Evolutionary conservation across 1,284 basidiomycete genomes (phyloP).

Genomic region (Naganishia cerealis): DNA sequence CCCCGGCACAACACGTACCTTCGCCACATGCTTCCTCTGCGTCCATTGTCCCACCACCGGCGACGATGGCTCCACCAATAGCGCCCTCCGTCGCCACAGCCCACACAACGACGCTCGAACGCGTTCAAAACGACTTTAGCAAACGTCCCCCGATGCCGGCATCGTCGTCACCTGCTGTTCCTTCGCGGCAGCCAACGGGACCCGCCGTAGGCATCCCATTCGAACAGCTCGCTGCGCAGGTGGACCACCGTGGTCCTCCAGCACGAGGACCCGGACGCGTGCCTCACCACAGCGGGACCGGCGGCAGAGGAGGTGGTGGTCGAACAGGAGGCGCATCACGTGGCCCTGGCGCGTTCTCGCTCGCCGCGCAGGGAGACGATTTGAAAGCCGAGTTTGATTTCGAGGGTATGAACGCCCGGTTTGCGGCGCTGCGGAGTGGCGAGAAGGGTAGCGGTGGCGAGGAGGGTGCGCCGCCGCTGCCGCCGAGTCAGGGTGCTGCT

Average conservation of each 20-base stretch:
- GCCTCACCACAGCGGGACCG: neutral
- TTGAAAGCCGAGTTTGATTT: slow-evolving; percentile 32
- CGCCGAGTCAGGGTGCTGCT: neutral
- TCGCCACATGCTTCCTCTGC: slow-evolving; percentile 8
- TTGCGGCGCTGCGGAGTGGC: slow-evolving; percentile 29
- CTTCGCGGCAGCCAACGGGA: slow-evolving; percentile 9
- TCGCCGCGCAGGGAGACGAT: slow-evolving; percentile 12
- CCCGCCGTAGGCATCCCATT: slow-evolving; percentile 26
- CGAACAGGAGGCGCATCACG: neutral
- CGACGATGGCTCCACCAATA: slow-evolving; percentile 6
- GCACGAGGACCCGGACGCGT: neutral
- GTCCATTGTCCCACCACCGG: slow-evolving; percentile 3
- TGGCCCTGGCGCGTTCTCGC: slow-evolving; percentile 14
- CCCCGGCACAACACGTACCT: neutral
- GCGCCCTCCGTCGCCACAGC: slow-evolving; percentile 21
- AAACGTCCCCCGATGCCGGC: neutral
- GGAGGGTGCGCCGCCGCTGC: neutral
- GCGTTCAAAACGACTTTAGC: neutral
- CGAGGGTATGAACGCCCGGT: slow-evolving; percentile 33
- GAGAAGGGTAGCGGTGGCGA: neutral
- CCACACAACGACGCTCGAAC: slow-evolving; percentile 13
- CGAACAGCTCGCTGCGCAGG: slow-evolving; percentile 26
- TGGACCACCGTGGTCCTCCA: neutral
- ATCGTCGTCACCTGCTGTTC: slow-evolving; percentile 1
- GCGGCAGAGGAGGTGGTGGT: neutral